Evolutionary conservation across 208 protist species (phyloP), one percentile per base, ranked within the genome.

Genomic region (Trypanosoma cruzi): DNA sequence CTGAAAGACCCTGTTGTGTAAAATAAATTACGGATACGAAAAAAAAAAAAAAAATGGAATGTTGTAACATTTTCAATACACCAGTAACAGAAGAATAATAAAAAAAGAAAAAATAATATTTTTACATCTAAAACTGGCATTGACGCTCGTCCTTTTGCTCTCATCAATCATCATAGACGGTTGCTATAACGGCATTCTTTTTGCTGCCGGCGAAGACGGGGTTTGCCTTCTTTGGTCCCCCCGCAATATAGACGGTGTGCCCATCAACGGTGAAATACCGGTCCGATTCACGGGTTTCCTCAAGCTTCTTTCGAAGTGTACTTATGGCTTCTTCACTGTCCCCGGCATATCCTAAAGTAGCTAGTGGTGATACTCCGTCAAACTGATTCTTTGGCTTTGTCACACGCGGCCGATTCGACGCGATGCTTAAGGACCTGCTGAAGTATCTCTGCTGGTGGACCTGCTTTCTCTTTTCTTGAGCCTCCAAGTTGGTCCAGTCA

Each of bases 341-440:
- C 3, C 65, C 73, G 16, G 28, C 54, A 42, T 84, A 89, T 42
- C 90, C 88, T 28, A 96, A 80, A 3, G 76, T 64, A 0, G 72
- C 58, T 3, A 96, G 65, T 22, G 85, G 54, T 26, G 85, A 88
- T 18, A 94, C 65, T 16, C 84, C 86, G 68, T 96, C 90, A 68
- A 96, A 96, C 76, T 96, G 90, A 67, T 73, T 88, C 66, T 92
- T 93, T 8, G 88, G 90, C 67, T 94, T 94, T 26, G 83, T 94
- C 10, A 78, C 55, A 66, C 85, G 85, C 40, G 57, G 32, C 10
- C 42, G 2, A 16, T 24, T 42, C 2, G 7, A 20, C 22, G 37
- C 32, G 7, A 59, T 53, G 67, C 58, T 74, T 2, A 75, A 48
- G 10, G 68, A 59, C 49, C 52, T 46, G 20, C 16, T 24, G 11